Evolutionary conservation across 1,284 basidiomycete genomes (phyloP), one percentile per base, ranked within the genome.

Genomic region (Ustilago sp.): DNA sequence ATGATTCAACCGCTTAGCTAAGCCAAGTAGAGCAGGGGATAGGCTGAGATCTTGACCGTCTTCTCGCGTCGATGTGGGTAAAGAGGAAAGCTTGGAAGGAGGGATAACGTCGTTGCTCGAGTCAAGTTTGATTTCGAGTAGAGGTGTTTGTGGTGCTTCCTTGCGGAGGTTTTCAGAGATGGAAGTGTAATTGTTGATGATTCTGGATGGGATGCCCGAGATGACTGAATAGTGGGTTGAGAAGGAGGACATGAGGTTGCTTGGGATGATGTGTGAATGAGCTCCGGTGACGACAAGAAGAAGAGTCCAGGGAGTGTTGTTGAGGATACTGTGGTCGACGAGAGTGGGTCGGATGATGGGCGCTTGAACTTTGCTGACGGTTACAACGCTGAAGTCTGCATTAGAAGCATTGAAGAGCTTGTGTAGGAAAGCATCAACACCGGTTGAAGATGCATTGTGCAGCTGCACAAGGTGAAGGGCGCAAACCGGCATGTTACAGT

Each of bases 21-120:
- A 51, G 5, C 38, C 35, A 9, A 78, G 67, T 2, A 80, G 67
- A 0, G 66, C 68, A 17, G 68, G 63, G 9, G 68, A 74, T 2
- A 80, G 61, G 43, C 67, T 67, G 0, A 80, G 60, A 32, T 80
- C 64, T 64, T 78, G 78, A 7, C 65, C 64, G 23, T 74, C 71
- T 28, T 38, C 62, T 31, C 50, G 36, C 12, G 64, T 63, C 15
- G 28, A 7, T 8, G 57, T 7, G 2, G 31, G 15, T 2, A 34
- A 59, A 4, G 31, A 17, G 8, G 6, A 38, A 0, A 35, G 35
- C 28, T 47, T 35, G 8, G 52, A 3, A 1, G 70, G 70, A 3
- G 64, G 57, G 23, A 73, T 57, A 1, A 73, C 68, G 39, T 74
- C 61, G 1, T 61, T 57, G 2, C 58, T 48, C 13, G 32, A 23